Percentiles rank a stretch among this genome's conserved stretches.
These are phyloP conservation scores for Suillus subluteus DNA, from an alignment of 768 basidiomycete species.

Conservation along the genomic window DNA sequence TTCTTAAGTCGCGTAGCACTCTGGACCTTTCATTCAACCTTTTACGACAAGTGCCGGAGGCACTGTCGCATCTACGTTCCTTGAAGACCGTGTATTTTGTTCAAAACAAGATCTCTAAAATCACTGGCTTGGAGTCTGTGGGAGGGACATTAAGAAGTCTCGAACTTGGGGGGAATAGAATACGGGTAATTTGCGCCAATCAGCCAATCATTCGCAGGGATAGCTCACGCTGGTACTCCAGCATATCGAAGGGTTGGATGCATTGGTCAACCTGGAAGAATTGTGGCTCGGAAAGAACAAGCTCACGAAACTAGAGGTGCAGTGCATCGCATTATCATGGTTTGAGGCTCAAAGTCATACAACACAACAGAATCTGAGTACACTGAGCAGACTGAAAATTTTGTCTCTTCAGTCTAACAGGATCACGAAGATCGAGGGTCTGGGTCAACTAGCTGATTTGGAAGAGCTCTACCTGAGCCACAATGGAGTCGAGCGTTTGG, in stretches of 20 bases:
- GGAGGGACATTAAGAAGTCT: constrained; percentile 71
- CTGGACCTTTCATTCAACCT: constrained; percentile 97
- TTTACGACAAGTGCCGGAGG: constrained; percentile 69
- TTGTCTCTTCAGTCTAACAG: constrained; percentile 94
- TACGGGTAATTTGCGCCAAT: constrained; percentile 62
- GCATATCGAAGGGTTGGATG: constrained; percentile 88
- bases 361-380: constrained; percentile 60
- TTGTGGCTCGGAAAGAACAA: constrained; percentile 99
- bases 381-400: constrained; percentile 76
- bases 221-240: constrained; percentile 32
- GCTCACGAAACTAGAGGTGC: constrained; percentile 83
- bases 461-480: constrained; percentile 95
- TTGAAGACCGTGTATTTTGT: constrained; percentile 90
- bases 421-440: constrained; percentile 82
- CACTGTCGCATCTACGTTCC: constrained; percentile 56
- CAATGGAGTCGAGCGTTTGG: constrained; percentile 83
- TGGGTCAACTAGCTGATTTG: constrained; percentile 71
- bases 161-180: constrained; percentile 92
- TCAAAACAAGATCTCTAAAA: constrained; percentile 90
- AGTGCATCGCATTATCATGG: constrained; percentile 9
- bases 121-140: constrained; percentile 63
- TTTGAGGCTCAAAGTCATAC: constrained; percentile 2
- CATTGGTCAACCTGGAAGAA: constrained; percentile 83
- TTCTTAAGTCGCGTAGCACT: constrained; percentile 46
- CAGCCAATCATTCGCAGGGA: constrained; percentile 6